Base-by-base conservation (phyloP, 768 basidiomycete genomes). In the Psilocybe subaeruginosa region DNA sequence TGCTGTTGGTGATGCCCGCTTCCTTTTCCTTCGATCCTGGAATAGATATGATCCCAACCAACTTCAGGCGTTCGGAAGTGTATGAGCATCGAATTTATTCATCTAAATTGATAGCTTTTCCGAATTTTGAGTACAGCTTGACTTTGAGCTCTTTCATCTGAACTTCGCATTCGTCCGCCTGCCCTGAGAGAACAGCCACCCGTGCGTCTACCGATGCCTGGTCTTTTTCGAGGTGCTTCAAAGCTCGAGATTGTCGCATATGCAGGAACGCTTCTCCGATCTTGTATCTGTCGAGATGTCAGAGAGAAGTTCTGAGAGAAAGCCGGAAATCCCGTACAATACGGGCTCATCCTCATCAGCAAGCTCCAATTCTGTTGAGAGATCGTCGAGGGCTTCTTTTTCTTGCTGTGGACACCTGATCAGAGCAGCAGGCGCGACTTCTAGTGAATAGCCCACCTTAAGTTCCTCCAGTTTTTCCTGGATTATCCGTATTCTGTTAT, bases 351-450 rank as follows among this genome's bases (percentile, higher is more conserved):
- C 90, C 67, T 96, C 94, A 63, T 97, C 94, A 0, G 89, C 87
- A 8, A 98, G 85, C 70, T 97, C 95, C 23, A 98, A 83, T 69
- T 97, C 96, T 48, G 84, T 91, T 1, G 86, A 77, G 31, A 97
- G 83, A 72, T 98, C 96, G 61, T 97, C 94, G 12, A 97, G 84
- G 2, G 94, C 91, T 68, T 97, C 96, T 76, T 96, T 96, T 77
- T 97, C 95, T 83, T 92, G 88, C 95, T 98, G 70, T 12, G 63
- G 29, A 49, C 23, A 19, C 46, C 52, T 57, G 45, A 66, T 54
- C 53, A 58, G 57, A 62, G 8, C 51, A 30, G 33, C 51, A 43
- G 5, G n/a, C 47, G 17, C 16, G 12, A 37, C 35, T 49, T 41
- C 39, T 9, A 43, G 33, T 52, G 27, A 8, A 12, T 9, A 56